A percentile compares a stretch with the other conserved stretches of the same genome.
Conservation (phyloP, 495 filamentous ascomycete genomes). For the Penicillium samsonianum region DNA sequence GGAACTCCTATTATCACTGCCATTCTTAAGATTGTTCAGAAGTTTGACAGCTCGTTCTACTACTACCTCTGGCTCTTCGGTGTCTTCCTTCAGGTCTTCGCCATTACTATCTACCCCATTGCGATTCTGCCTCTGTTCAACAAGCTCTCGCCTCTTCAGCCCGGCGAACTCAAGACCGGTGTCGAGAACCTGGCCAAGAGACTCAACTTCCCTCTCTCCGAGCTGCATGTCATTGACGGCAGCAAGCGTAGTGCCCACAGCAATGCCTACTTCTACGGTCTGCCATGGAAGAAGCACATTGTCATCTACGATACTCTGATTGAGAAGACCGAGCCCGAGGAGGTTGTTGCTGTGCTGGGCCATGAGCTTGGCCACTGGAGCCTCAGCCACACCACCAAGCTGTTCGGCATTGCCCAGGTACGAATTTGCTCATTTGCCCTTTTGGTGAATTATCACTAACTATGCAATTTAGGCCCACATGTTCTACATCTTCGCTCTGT, state of each 20-base stretch:
- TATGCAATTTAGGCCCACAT: slow-evolving; percentile 68
- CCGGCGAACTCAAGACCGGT: slow-evolving; percentile 80
- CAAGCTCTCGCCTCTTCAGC: slow-evolving; percentile 89
- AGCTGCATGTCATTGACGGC: slow-evolving; percentile 94
- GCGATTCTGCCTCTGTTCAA: slow-evolving; percentile 95
- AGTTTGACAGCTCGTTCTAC: slow-evolving; percentile 90
- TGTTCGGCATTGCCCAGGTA: slow-evolving; percentile 89
- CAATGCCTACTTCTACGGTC: slow-evolving; percentile 97
- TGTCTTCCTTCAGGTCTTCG: slow-evolving; percentile 82
- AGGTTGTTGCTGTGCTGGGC: slow-evolving; percentile 91
- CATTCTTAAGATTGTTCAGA: slow-evolving; percentile 87
- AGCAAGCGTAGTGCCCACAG: slow-evolving; percentile 96
- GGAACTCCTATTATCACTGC: slow-evolving; percentile 85
- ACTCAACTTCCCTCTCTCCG: slow-evolving; percentile 85
- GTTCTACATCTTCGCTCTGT: slow-evolving; percentile 94
- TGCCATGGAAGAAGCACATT: slow-evolving; percentile 99
- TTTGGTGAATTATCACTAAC: slow-evolving; percentile 8
- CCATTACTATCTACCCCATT: slow-evolving; percentile 95
- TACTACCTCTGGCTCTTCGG: slow-evolving; percentile 96
- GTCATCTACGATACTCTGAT: slow-evolving; percentile 98
- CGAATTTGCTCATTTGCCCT: slow-evolving; percentile 14
- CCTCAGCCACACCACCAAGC: slow-evolving; percentile 87
- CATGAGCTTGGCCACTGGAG: slow-evolving; percentile 98
- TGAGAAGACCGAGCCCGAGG: slow-evolving; percentile 85
- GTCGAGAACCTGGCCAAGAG: slow-evolving; percentile 83